Conservation (phyloP, 768 basidiomycete genomes). For the Lentinula raphanica region DNA sequence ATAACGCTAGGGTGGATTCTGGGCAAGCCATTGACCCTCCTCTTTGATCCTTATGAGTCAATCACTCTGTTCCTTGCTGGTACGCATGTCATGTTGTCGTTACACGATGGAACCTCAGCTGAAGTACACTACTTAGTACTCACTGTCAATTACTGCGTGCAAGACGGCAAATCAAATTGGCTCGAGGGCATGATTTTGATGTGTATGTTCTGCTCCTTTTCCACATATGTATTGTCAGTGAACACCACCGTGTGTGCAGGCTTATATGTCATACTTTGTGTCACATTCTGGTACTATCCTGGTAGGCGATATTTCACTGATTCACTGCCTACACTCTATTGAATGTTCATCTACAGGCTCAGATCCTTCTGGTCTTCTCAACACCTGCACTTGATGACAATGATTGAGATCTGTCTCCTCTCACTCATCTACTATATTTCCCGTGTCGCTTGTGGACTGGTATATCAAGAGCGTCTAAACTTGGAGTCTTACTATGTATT, state of each 20-base stretch:
- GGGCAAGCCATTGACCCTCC: slow-evolving; percentile 70
- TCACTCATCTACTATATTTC: neutral
- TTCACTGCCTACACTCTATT: neutral
- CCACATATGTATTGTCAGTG: no score
- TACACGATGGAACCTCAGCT: neutral
- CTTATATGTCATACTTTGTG: slow-evolving; percentile 66
- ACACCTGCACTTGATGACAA: slow-evolving; percentile 15
- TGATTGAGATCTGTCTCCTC: no score
- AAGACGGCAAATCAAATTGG: slow-evolving; percentile 83
- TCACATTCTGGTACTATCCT: slow-evolving; percentile 63
- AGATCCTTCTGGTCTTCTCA: slow-evolving; percentile 27
- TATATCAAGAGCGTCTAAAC: no score
- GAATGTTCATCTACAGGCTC: slow-evolving; percentile 11
- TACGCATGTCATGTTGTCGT: slow-evolving; percentile 14
- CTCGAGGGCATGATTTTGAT: slow-evolving; percentile 73
- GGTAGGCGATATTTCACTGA: slow-evolving; percentile 15
- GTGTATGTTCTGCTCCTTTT: slow-evolving; percentile 35
- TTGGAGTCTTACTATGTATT: no score
- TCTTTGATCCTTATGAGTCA: slow-evolving; percentile 89
- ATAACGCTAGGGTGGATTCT: slow-evolving; percentile 76
- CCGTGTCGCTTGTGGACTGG: neutral
- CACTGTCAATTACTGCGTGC: slow-evolving; percentile 76
- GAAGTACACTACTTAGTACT: slow-evolving; percentile 40
- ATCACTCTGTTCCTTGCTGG: slow-evolving; percentile 49
- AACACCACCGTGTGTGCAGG: slow-evolving; percentile 34